These are phyloP conservation scores for Irpex rosettiformis DNA, from an alignment of 1,284 basidiomycete genomes.

Conservation along the genomic window DNA sequence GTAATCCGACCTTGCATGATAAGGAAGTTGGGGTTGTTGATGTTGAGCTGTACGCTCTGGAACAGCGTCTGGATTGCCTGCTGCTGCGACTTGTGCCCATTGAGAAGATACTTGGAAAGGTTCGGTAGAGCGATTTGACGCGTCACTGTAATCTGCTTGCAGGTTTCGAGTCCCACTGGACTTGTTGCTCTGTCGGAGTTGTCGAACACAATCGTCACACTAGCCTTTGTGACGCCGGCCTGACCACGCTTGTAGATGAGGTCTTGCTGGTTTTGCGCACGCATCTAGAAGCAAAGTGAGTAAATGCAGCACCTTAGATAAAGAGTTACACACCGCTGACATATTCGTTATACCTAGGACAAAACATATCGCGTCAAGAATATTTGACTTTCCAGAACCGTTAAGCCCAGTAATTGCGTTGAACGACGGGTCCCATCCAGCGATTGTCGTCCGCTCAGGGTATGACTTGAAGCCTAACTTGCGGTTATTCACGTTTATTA, in stretches of 20 bases:
- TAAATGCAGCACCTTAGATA: not conserved
- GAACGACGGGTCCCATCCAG: slow-evolving; percentile 94
- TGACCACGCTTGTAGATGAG: slow-evolving; percentile 98
- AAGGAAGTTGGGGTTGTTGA: slow-evolving; percentile 99
- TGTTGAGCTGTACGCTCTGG: slow-evolving; percentile 97
- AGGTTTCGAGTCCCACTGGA: slow-evolving; percentile 83
- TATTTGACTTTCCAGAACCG: slow-evolving; percentile 95
- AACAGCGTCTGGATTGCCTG: slow-evolving; percentile 90
- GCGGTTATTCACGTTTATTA: slow-evolving; percentile 1
- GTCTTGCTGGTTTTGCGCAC: slow-evolving; percentile 95
- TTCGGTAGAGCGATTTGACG: slow-evolving; percentile 96
- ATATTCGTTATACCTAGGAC: slow-evolving; percentile 96
- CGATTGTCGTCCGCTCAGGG: slow-evolving; percentile 91
- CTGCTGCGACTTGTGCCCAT: slow-evolving; percentile 94
- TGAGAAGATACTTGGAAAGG: slow-evolving; percentile 94
- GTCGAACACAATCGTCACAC: slow-evolving; percentile 98
- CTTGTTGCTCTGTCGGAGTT: slow-evolving; percentile 91
- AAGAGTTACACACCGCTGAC: slow-evolving; percentile 55
- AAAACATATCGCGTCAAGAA: slow-evolving; percentile 96
- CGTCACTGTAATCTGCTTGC: slow-evolving; percentile 92
- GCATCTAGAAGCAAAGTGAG: slow-evolving; percentile 56
- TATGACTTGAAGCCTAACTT: slow-evolving; percentile 90
- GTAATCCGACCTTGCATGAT: slow-evolving; percentile 99
- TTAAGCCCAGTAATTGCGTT: slow-evolving; percentile 98
- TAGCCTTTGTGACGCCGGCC: slow-evolving; percentile 95